Evolutionary conservation across 768 basidiomycete genomes (phyloP).

Genomic region (Mycena leptocephala): DNA sequence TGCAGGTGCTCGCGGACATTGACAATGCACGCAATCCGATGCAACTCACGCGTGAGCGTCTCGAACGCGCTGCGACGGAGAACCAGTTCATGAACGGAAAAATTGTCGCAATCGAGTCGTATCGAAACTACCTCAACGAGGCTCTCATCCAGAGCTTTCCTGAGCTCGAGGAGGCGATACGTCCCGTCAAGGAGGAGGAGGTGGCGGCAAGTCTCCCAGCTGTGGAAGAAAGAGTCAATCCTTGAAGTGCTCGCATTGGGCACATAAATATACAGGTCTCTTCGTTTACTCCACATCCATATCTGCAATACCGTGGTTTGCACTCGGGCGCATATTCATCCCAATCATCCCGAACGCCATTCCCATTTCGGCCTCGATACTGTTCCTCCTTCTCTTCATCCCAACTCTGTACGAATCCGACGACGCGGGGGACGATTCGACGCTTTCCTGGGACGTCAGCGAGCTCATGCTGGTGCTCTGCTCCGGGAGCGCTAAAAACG

Average conservation of each 20-base stretch:
- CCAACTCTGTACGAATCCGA: conserved; percentile 25
- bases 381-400: conserved; percentile 31
- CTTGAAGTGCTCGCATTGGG: conserved; percentile 2
- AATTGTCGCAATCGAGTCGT: conserved; percentile 86
- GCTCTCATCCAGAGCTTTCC: conserved; percentile 83
- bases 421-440: conserved; percentile 17
- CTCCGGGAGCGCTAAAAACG: conserved; percentile 1
- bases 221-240: neutral
- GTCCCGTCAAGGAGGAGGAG: conserved; percentile 27
- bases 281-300: conserved; percentile 16
- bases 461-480: conserved; percentile 28
- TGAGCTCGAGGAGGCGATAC: conserved; percentile 64
- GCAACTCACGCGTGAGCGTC: conserved; percentile 84
- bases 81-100: conserved; percentile 96
- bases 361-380: conserved; percentile 25
- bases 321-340: conserved; percentile 16
- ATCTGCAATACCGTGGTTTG: neutral
- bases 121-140: conserved; percentile 77
- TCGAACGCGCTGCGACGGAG: conserved; percentile 89
- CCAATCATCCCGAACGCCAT: conserved; percentile 21
- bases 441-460: conserved; percentile 26
- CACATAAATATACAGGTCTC: neutral
- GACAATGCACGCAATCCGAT: conserved; percentile 88
- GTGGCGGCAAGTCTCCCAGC: neutral
- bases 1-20: conserved; percentile 84